Percentiles rank a stretch among this genome's conserved stretches.
Conservation (phyloP, 2,329 filamentous ascomycete species). For the Orbilia quercus region DNA sequence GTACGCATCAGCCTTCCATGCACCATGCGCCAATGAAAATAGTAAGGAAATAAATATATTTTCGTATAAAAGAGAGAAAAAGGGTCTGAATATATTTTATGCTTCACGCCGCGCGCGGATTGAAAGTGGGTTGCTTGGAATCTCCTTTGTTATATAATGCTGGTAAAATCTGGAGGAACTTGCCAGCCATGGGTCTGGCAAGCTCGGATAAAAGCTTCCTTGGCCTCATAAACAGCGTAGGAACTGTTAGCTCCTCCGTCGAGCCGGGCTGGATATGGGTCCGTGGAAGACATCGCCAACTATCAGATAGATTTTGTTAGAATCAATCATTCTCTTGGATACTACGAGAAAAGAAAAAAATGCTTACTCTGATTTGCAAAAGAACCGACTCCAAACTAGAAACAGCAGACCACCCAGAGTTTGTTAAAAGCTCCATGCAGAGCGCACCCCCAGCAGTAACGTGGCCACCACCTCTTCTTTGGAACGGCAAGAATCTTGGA, state of each 20-base stretch:
- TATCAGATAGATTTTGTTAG: constrained; percentile 11
- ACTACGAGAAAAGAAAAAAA: neutral
- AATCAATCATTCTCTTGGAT: neutral
- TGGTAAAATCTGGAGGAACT: constrained; percentile 72
- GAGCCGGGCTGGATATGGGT: constrained; percentile 46
- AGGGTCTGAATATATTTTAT: too few relatives aligned
- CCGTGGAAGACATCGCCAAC: constrained; percentile 70
- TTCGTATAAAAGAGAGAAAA: too few relatives aligned
- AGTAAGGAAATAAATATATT: neutral
- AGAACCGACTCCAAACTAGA: constrained; percentile 81
- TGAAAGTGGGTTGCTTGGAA: neutral
- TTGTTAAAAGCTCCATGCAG: constrained; percentile 78
- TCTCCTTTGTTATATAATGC: constrained; percentile 32
- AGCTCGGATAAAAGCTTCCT: constrained; percentile 78
- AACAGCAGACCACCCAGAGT: constrained; percentile 80
- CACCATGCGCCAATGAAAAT: constrained; percentile 14
- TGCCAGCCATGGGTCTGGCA: constrained; percentile 78
- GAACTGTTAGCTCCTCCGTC: constrained; percentile 28
- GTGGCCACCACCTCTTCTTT: constrained; percentile 81
- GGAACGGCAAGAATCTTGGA: constrained; percentile 81
- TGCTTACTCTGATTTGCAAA: constrained; percentile 71
- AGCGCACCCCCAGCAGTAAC: constrained; percentile 86
- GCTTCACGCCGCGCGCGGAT: too few relatives aligned
- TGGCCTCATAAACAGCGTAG: constrained; percentile 77
- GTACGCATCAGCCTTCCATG: constrained; percentile 1